Conservation (phyloP, 139 green algal genomes). For the Astrephomene gubernaculifera region DNA sequence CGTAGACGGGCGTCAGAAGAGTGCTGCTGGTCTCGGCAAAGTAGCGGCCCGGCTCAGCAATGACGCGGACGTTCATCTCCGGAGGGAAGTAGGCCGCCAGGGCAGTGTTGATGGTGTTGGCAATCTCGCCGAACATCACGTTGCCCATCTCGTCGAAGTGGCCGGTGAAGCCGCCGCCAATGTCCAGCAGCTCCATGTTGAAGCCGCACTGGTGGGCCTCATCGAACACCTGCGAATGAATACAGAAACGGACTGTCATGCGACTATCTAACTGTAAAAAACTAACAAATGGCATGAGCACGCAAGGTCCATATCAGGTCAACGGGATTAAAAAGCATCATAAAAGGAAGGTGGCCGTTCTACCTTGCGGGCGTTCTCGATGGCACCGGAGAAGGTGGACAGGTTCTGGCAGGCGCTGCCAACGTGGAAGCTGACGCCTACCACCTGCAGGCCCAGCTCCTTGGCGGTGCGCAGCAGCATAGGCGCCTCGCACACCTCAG, state of each 20-base stretch:
- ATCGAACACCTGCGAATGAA: constrained; percentile 78
- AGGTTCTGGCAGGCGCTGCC: constrained; percentile 89
- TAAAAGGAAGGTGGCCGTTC: neutral
- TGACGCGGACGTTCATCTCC: constrained; percentile 80
- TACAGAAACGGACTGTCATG: neutral
- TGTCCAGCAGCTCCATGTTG: constrained; percentile 93
- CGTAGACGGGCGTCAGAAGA: constrained; percentile 87
- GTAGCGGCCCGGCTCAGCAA: constrained; percentile 97
- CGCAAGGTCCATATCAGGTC: no score
- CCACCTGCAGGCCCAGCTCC: constrained; percentile 77
- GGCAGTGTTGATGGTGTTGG: constrained; percentile 85
- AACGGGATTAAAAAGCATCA: neutral
- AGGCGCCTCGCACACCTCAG: constrained; percentile 74
- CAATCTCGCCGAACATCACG: constrained; percentile 80
- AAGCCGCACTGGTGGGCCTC: constrained; percentile 78
- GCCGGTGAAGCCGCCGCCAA: constrained; percentile 95
- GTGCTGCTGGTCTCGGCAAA: constrained; percentile 94
- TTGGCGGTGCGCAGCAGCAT: constrained; percentile 70
- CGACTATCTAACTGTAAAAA: neutral
- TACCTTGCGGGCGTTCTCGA: constrained; percentile 64
- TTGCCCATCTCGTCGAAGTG: constrained; percentile 71
- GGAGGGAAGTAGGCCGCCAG: constrained; percentile 90
- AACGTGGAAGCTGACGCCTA: constrained; percentile 97
- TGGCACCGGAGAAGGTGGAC: constrained; percentile 80
- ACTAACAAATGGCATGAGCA: no score